Percentiles rank a stretch among this genome's conserved stretches.
phyloP scores from a whole-genome alignment of 306 rosid species.

The Quercus glauca region DNA sequence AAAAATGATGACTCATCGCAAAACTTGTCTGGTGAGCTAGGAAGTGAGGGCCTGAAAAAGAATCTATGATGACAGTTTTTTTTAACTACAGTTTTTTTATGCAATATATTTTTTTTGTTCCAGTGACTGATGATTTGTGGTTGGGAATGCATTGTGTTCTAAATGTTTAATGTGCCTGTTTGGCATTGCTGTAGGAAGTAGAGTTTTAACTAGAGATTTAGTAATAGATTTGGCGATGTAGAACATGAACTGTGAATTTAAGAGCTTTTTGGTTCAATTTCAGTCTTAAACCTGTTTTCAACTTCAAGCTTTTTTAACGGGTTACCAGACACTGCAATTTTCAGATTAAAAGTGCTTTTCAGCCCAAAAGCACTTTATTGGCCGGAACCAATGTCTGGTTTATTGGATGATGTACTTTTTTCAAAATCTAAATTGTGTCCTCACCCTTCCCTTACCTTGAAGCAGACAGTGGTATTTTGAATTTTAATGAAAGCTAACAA shows the following conservation, averaged over 20 bases:
- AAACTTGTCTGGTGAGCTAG: slow-evolving; percentile 14
- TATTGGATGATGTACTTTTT: neutral
- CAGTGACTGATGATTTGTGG: neutral
- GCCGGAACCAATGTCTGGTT: neutral
- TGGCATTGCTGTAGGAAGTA: too few relatives aligned
- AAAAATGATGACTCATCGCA: slow-evolving; percentile 11
- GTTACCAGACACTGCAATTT: too few relatives aligned
- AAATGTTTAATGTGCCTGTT: neutral
- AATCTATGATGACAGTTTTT: slow-evolving; percentile 6
- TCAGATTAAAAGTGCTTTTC: too few relatives aligned
- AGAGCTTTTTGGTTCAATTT: too few relatives aligned
- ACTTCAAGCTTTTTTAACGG: too few relatives aligned
- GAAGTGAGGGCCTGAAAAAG: slow-evolving; percentile 13
- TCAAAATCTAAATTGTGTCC: neutral
- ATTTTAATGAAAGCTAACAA: neutral
- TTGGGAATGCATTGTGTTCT: neutral
- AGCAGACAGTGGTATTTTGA: neutral
- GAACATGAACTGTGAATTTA: too few relatives aligned
- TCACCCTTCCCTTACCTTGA: neutral
- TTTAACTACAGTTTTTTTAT: neutral
- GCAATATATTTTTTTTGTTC: neutral
- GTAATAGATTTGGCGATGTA: too few relatives aligned
- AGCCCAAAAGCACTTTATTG: too few relatives aligned
- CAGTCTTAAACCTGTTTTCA: too few relatives aligned
- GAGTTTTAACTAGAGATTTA: too few relatives aligned